Evolutionary conservation across 2,329 filamentous ascomycete species (phyloP).

Genomic region (Onygena corvina): DNA sequence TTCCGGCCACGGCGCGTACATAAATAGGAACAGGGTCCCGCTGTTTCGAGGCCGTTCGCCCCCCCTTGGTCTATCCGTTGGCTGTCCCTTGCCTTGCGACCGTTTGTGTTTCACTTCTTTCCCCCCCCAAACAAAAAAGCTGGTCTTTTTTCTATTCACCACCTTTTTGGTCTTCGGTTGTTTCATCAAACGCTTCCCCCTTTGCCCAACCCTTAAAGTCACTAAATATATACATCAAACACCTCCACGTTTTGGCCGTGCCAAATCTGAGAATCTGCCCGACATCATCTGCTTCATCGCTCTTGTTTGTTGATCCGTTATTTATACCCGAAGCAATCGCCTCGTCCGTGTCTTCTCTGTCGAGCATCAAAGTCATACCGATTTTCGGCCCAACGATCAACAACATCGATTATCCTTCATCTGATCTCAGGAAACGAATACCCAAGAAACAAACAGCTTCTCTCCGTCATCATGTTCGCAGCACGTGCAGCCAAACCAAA

Average conservation of each 20-base stretch:
- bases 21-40: conserved; percentile 6
- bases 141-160: conserved; percentile 6
- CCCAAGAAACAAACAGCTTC: neutral
- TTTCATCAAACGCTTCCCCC: conserved; percentile 5
- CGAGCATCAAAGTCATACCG: neutral
- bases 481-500: conserved; percentile 34
- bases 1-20: neutral
- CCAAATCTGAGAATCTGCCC: neutral
- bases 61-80: neutral
- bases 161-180: conserved; percentile 4
- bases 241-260: neutral
- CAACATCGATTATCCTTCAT: neutral
- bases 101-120: conserved; percentile 3
- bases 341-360: neutral
- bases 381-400: neutral
- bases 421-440: neutral
- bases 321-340: conserved; percentile 1
- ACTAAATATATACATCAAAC: conserved; percentile 6
- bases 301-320: neutral
- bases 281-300: neutral
- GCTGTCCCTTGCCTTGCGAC: neutral
- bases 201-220: neutral
- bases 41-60: conserved; percentile 4
- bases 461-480: conserved; percentile 29
- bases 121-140: conserved; percentile 5